Evolutionary conservation across 192 early-diverging fungal species (phyloP), one percentile per base, ranked within the genome.

Genomic region (Umbelopsis ramanniana): DNA sequence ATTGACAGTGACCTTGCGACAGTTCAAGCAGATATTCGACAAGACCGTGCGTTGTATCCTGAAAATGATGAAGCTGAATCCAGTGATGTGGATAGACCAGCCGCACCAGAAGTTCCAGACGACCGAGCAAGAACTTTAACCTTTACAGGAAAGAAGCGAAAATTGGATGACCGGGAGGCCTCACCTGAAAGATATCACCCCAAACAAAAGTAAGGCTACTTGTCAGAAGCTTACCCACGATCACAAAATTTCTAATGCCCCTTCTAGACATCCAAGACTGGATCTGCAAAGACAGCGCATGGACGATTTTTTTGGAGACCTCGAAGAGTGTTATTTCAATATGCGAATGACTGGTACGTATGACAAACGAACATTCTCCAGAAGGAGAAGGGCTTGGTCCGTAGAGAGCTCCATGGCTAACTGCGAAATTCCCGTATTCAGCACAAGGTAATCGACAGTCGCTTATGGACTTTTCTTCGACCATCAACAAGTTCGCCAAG

Each of bases 271-370:
- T 6, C 35, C 26, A 48, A 46, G 71, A 43, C 45, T 79, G 53
- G 81, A 69, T 35, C 47, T 76, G 29, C 76, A 75, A 45, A 81
- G 74, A 23, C 74, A 77, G 35, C 84, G 88, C 2, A 85, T 92
- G 3, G 78, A 85, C 4, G 79, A 83, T 21, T 91, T 93, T 69
- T 89, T 92, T 71, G 76, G 83, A 45, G 93, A 94, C 63, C 74
- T 96, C 7, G 88, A 92, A 70, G 70, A 87, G 21, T 86, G 81
- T 68, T 96, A 96, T 82, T 93, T 92, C 80, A 82, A 83, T 38
- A 78, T 83, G 67, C 84, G 90, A 19, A 76, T 73, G 46, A 78
- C 52, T 50, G 52, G 83, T 85, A 72, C 82, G 83, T 40, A 68
- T 29, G 46, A 71, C 29, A 46, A 66, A 19, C 72, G n/a, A 75